Evolutionary conservation across 345 rosid genomes (phyloP), one percentile per base, ranked within the genome.

Genomic region (Eucalyptus victrix): DNA sequence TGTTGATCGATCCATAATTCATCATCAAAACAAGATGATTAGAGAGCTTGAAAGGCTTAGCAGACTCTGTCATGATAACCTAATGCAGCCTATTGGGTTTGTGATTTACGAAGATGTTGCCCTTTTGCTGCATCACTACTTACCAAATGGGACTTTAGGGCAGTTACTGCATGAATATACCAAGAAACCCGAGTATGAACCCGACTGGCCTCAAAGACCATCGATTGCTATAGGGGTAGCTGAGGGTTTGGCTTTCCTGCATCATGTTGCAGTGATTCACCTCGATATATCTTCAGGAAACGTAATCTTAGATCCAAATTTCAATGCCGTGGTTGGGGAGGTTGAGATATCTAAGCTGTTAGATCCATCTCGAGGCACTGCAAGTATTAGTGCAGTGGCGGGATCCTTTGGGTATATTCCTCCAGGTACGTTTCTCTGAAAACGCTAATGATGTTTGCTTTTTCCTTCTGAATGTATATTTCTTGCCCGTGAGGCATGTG

Each of bases 321-420:
- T 92, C 93, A 93, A 92, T 87, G 95, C 99, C 2, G 89, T 94
- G 87, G 94, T 98, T 23, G 99, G 98, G 86, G 99, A 98, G 93
- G 96, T 97, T 42, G 99, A 97, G 90, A 94, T 98, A 86, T 97
- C 99, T 14, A 98, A 97, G 90, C 97, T 97, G 90, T 90, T 98
- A 88, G 96, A 94, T 88, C 97, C 96, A 32, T 94, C 96, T 8
- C 93, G 95, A 93, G 99, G 98, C 8, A 93, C 95, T 3, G 97
- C 97, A 24, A 98, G 99, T 86, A 96, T 97, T 91, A 97, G 99
- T 88, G 94, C 98, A 58, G 98, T 98, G 90, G 99, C 97, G 30
- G 99, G 99, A 45, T 98, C 99, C 24, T 95, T 96, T 45, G 99
- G 99, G 49, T 98, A 97, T 88, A 96, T 98, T 90, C 98, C 99